phyloP scores from a whole-genome alignment of 1,139 yeast species.

The Candida sp. region DNA sequence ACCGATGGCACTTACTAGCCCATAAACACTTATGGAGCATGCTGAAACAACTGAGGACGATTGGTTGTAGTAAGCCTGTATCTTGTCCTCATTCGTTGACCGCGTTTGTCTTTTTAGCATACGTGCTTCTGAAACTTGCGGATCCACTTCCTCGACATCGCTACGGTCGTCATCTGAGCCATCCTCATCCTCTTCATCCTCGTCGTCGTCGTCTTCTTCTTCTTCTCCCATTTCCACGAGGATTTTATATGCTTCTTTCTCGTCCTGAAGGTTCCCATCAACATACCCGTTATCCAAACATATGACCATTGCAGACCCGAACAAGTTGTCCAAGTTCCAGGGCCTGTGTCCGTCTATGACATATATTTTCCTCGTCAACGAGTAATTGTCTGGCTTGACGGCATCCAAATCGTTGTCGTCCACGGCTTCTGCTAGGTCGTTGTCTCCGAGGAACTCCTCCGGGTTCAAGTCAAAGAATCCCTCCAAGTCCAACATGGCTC shows the following conservation, averaged over 20 bases:
- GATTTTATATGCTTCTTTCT: slow-evolving; percentile 58
- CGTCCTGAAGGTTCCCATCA: slow-evolving; percentile 55
- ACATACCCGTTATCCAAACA: slow-evolving; percentile 91
- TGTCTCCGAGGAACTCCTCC: slow-evolving; percentile 36
- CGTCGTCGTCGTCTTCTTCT: slow-evolving; percentile 27
- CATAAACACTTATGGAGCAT: slow-evolving; percentile 78
- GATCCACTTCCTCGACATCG: slow-evolving; percentile 28
- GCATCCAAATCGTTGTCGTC: slow-evolving; percentile 7
- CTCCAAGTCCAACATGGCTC: slow-evolving; percentile 92
- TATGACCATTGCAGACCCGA: slow-evolving; percentile 79
- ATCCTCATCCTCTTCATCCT: slow-evolving; percentile 25
- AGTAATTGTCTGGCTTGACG: neutral
- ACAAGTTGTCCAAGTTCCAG: slow-evolving; percentile 93
- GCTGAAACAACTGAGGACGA: slow-evolving; percentile 85
- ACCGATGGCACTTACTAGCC: slow-evolving; percentile 76
- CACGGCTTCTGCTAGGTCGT: neutral
- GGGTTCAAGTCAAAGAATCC: slow-evolving; percentile 72
- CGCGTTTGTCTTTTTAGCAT: slow-evolving; percentile 29
- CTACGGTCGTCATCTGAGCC: slow-evolving; percentile 20
- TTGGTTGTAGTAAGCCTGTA: slow-evolving; percentile 77
- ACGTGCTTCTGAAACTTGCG: slow-evolving; percentile 38
- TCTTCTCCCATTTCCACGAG: slow-evolving; percentile 40
- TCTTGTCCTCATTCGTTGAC: slow-evolving; percentile 58
- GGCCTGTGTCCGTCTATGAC: slow-evolving; percentile 94
- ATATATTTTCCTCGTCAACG: slow-evolving; percentile 51